A percentile compares a stretch with the other conserved stretches of the same genome.
phyloP scores from a whole-genome alignment of 768 basidiomycete genomes.

The Xanthoconium stramineum region DNA sequence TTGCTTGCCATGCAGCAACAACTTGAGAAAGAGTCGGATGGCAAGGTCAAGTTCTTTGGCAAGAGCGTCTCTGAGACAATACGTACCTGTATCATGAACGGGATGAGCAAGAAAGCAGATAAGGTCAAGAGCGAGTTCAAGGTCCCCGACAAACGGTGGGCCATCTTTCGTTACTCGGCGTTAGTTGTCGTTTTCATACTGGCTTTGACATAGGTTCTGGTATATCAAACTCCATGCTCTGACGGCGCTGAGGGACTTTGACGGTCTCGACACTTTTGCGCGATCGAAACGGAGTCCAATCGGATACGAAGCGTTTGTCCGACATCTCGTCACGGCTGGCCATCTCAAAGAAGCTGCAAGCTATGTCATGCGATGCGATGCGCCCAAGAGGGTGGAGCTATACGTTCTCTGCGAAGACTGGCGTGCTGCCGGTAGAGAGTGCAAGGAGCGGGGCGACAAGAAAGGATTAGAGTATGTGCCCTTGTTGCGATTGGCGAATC shows the following conservation, averaged over 20 bases:
- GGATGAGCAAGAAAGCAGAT: slow-evolving; percentile 84
- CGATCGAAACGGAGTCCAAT: slow-evolving; percentile 90
- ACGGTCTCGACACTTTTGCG: slow-evolving; percentile 80
- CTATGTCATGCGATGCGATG: slow-evolving; percentile 85
- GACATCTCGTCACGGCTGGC: slow-evolving; percentile 70
- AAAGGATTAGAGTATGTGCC: slow-evolving; percentile 74
- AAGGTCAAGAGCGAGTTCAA: slow-evolving; percentile 87
- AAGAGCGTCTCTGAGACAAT: slow-evolving; percentile 87
- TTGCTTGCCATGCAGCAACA: slow-evolving; percentile 82
- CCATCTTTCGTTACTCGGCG: background rate
- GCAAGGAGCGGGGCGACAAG: slow-evolving; percentile 86
- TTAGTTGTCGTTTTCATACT: background rate
- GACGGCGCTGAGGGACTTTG: slow-evolving; percentile 78
- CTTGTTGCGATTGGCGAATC: too few species aligned
- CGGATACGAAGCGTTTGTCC: slow-evolving; percentile 90
- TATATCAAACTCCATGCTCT: slow-evolving; percentile 85
- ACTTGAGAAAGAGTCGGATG: slow-evolving; percentile 80
- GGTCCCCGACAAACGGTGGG: slow-evolving; percentile 90
- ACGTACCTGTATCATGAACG: slow-evolving; percentile 68
- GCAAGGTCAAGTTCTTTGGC: slow-evolving; percentile 78
- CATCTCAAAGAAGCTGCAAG: slow-evolving; percentile 69
- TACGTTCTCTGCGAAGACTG: slow-evolving; percentile 91
- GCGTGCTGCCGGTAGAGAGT: slow-evolving; percentile 82
- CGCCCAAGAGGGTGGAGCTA: slow-evolving; percentile 75
- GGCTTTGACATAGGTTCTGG: slow-evolving; percentile 68